These are phyloP conservation scores for Periconia sp. DNA, from an alignment of 2,329 filamentous ascomycete species.

Conservation along the genomic window DNA sequence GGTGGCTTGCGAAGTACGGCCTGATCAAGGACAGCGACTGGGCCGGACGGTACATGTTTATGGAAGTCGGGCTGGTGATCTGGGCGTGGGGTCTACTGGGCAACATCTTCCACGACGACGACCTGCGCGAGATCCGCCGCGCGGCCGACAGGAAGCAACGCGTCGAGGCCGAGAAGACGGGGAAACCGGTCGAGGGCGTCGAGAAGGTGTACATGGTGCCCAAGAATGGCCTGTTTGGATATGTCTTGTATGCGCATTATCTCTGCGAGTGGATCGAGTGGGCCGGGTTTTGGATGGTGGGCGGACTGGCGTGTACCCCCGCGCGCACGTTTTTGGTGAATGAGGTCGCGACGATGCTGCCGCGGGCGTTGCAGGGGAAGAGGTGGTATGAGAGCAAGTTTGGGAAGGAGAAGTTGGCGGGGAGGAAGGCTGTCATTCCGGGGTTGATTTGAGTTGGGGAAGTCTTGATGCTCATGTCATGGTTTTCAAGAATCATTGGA, in stretches of 20 bases:
- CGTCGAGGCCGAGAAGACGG: constrained; percentile 48
- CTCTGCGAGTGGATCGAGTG: constrained; percentile 97
- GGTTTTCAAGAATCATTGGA: too few species aligned
- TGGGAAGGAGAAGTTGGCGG: constrained; percentile 76
- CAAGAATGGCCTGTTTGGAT: constrained; percentile 76
- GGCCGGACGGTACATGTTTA: constrained; percentile 47
- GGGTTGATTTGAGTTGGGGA: constrained; percentile 51
- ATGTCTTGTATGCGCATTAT: constrained; percentile 89
- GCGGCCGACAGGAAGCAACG: constrained; percentile 64
- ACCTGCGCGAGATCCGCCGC: constrained; percentile 82
- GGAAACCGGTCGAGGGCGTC: constrained; percentile 54
- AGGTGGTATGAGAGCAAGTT: constrained; percentile 88
- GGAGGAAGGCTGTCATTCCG: constrained; percentile 73
- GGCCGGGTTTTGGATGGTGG: constrained; percentile 81
- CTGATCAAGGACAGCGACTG: constrained; percentile 61
- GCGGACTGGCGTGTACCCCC: constrained; percentile 66
- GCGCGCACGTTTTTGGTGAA: constrained; percentile 83
- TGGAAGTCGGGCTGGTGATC: constrained; percentile 67
- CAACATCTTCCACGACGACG: constrained; percentile 89
- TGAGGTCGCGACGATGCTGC: constrained; percentile 86
- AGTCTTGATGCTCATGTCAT: too few species aligned
- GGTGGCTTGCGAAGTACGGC: constrained; percentile 82
- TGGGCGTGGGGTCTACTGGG: constrained; percentile 75
- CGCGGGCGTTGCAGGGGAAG: constrained; percentile 77
- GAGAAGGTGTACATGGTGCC: constrained; percentile 89